A percentile compares a stretch with the other conserved stretches of the same genome.
These are phyloP conservation scores for Aspergillus sojae DNA, from an alignment of 2,329 filamentous ascomycete genomes.

Conservation along the genomic window DNA sequence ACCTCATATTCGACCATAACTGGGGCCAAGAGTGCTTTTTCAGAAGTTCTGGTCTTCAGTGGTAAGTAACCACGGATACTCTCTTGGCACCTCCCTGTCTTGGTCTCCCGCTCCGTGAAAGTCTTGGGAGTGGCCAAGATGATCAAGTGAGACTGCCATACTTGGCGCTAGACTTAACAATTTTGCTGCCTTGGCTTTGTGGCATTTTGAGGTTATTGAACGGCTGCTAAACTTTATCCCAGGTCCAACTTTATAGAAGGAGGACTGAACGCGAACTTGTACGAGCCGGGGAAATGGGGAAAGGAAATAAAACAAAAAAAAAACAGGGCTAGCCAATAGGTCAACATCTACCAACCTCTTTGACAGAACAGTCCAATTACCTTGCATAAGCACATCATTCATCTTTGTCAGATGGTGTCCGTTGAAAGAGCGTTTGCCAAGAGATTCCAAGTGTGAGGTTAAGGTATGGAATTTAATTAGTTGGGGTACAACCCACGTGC, in stretches of 20 bases:
- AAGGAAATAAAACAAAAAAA: not conserved
- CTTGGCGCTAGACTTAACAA: constrained; percentile 7
- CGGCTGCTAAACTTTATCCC: not conserved
- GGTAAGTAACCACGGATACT: constrained; percentile 3
- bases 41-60: not conserved
- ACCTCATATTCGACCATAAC: not conserved
- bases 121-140: constrained; percentile 11
- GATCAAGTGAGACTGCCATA: constrained; percentile 1
- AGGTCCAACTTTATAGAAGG: not conserved
- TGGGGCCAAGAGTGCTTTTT: not conserved
- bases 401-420: not conserved
- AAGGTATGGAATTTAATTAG: not conserved
- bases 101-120: constrained; percentile 9
- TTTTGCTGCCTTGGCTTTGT: constrained; percentile 8
- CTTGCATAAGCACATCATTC: not conserved
- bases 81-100: constrained; percentile 10
- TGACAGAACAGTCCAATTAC: not conserved
- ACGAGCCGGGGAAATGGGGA: not conserved
- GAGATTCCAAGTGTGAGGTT: not conserved
- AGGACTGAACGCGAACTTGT: not conserved
- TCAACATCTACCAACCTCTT: not conserved
- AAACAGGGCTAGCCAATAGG: not conserved
- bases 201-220: not conserved
- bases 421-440: not conserved
- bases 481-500: not conserved